Percentiles rank a stretch among this genome's conserved stretches.
phyloP scores from a whole-genome alignment of 2,329 filamentous ascomycete species.

The Byssochlamys sp. region DNA sequence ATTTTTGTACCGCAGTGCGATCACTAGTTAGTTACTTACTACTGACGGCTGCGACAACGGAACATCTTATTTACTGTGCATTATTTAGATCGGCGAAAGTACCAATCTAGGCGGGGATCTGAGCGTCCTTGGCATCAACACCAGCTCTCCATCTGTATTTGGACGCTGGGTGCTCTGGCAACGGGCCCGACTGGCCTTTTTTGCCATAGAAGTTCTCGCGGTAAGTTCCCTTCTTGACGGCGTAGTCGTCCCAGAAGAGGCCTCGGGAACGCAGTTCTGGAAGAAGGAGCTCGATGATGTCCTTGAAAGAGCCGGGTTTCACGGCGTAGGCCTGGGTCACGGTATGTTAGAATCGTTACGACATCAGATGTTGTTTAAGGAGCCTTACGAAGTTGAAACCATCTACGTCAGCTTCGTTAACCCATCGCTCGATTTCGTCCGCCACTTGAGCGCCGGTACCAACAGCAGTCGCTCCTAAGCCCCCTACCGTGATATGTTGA shows the following conservation, averaged over 20 bases:
- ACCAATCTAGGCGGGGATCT: slow-evolving; percentile 13
- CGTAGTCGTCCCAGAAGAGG: slow-evolving; percentile 31
- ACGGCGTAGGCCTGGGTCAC: slow-evolving; percentile 48
- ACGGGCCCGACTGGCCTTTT: slow-evolving; percentile 24
- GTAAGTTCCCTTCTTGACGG: slow-evolving; percentile 27
- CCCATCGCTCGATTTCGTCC: slow-evolving; percentile 58
- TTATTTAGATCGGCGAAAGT: background rate
- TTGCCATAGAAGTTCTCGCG: slow-evolving; percentile 30
- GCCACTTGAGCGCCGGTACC: slow-evolving; percentile 57
- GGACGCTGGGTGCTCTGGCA: slow-evolving; percentile 25
- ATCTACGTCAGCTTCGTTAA: slow-evolving; percentile 60
- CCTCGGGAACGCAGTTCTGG: slow-evolving; percentile 54
- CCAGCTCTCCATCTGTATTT: slow-evolving; percentile 31
- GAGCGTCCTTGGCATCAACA: slow-evolving; percentile 21
- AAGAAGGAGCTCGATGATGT: slow-evolving; percentile 56
- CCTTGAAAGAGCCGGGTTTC: slow-evolving; percentile 59
- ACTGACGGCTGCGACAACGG: no score
- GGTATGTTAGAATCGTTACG: slow-evolving; percentile 13
- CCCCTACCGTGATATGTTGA: slow-evolving; percentile 58
- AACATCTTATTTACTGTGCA: no score
- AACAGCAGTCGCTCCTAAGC: slow-evolving; percentile 55
- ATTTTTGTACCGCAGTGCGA: no score
- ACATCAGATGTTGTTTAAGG: background rate
- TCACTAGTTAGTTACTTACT: no score
- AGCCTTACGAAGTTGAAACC: slow-evolving; percentile 61